Evolutionary conservation across 106 monocot species (phyloP).

Genomic region (Dioscorea alata): DNA sequence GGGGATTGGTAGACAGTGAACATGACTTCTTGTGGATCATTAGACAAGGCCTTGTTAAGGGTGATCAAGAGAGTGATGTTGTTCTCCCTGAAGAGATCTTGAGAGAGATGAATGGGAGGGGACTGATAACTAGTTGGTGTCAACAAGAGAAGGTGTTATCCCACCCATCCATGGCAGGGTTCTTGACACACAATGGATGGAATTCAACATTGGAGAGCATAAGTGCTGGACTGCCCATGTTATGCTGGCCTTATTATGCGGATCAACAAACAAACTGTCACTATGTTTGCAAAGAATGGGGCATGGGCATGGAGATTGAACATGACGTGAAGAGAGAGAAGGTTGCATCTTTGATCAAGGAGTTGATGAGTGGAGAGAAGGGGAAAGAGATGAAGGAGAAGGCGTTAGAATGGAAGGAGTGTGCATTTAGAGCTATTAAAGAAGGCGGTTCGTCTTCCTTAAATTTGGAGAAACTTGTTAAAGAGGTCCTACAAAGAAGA

Average conservation of each 20-base stretch:
- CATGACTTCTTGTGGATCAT: constrained; percentile 40
- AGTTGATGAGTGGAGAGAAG: constrained; percentile 43
- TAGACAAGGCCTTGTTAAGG: constrained; percentile 27
- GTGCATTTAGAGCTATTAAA: constrained; percentile 4
- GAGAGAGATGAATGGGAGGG: constrained; percentile 12
- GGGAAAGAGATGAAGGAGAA: constrained; percentile 39
- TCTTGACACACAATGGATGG: constrained; percentile 60
- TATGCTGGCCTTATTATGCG: constrained; percentile 46
- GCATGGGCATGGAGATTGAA: constrained; percentile 48
- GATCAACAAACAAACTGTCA: constrained; percentile 53
- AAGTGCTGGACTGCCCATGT: constrained; percentile 29
- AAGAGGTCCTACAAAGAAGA: not conserved
- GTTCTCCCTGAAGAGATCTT: constrained; percentile 34
- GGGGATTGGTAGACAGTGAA: constrained; percentile 34
- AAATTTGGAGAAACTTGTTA: constrained; percentile 24
- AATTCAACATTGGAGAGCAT: constrained; percentile 59
- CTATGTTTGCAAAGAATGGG: constrained; percentile 40
- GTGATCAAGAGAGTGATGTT: constrained; percentile 6
- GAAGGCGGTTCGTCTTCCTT: constrained; percentile 22
- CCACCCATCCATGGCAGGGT: constrained; percentile 33
- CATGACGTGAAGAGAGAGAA: constrained; percentile 27
- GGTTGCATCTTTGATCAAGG: constrained; percentile 30
- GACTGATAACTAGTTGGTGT: constrained; percentile 40
- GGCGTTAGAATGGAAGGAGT: constrained; percentile 33
- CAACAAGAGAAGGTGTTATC: constrained; percentile 36